These are phyloP conservation scores for Euphrasia confusa DNA, from an alignment of 257 asterid species.

Conservation along the genomic window DNA sequence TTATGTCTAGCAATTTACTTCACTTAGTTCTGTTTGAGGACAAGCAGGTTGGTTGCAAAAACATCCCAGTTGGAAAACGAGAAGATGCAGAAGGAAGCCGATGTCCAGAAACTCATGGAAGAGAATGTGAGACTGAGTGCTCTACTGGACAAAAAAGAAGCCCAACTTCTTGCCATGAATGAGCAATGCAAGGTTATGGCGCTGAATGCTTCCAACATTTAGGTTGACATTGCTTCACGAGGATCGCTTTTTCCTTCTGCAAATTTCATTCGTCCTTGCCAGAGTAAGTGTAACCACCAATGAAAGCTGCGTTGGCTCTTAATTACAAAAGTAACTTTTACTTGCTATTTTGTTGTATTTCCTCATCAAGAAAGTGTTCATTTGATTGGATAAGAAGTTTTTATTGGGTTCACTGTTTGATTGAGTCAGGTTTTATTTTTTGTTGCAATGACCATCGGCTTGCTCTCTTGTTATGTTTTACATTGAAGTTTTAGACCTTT, in stretches of 20 bases:
- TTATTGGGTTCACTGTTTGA: slow-evolving; percentile 23
- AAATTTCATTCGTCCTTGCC: not conserved
- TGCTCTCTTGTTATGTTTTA: not conserved
- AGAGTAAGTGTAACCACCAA: no score
- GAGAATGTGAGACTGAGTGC: slow-evolving; percentile 70
- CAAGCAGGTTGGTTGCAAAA: slow-evolving; percentile 71
- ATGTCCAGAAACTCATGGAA: slow-evolving; percentile 89
- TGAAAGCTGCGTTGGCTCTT: slow-evolving; percentile 12
- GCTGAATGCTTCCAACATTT: slow-evolving; percentile 54
- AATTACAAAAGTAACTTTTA: slow-evolving; percentile 19
- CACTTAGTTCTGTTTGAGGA: slow-evolving; percentile 26
- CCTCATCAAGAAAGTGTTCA: slow-evolving; percentile 19
- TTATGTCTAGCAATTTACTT: slow-evolving; percentile 6
- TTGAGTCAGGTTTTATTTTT: slow-evolving; percentile 9
- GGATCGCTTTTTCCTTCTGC: not conserved
- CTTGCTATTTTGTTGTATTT: slow-evolving; percentile 25
- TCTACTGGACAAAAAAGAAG: slow-evolving; percentile 91
- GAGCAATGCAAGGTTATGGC: slow-evolving; percentile 99
- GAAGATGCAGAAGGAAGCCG: slow-evolving; percentile 84
- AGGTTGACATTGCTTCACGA: slow-evolving; percentile 10
- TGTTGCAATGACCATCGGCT: not conserved
- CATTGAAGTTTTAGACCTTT: not conserved
- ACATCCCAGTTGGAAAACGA: slow-evolving; percentile 81
- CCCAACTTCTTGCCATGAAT: slow-evolving; percentile 94
- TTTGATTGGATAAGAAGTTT: slow-evolving; percentile 23